These are phyloP conservation scores for Globisporangium heterothallicum DNA, from an alignment of 352 stramenopile species.

Conservation along the genomic window DNA sequence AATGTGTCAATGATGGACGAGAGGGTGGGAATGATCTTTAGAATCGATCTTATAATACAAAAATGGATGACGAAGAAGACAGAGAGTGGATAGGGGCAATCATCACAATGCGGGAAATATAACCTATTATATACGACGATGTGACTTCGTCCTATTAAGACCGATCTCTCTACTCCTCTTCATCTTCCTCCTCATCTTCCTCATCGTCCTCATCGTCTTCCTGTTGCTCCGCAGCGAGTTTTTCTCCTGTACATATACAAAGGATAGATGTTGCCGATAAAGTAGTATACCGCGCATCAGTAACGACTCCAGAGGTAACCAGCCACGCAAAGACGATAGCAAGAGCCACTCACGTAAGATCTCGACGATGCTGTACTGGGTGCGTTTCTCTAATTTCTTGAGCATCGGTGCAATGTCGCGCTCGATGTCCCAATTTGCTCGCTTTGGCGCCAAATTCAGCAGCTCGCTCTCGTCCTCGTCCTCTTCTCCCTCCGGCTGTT, in stretches of 20 bases:
- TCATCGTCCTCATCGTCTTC: constrained; percentile 56
- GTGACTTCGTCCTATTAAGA: too few species aligned
- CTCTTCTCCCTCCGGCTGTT: constrained; percentile 15
- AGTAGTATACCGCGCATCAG: too few species aligned
- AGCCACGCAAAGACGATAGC: neutral
- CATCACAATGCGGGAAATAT: constrained; percentile 56
- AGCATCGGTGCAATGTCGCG: constrained; percentile 83
- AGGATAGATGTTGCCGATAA: too few species aligned
- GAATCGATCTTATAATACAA: too few species aligned
- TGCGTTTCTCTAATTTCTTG: constrained; percentile 82
- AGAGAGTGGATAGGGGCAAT: constrained; percentile 68
- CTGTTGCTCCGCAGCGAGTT: constrained; percentile 68
- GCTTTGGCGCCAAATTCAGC: constrained; percentile 74
- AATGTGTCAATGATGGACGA: constrained; percentile 39
- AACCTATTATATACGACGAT: constrained; percentile 9
- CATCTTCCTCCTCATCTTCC: constrained; percentile 42
- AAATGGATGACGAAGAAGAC: constrained; percentile 37
- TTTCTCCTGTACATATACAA: constrained; percentile 45
- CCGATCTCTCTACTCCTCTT: constrained; percentile 22
- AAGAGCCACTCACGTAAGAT: constrained; percentile 61
- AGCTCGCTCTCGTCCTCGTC: constrained; percentile 60
- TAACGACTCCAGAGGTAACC: neutral
- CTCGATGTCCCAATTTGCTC: constrained; percentile 86
- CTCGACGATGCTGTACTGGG: constrained; percentile 82
- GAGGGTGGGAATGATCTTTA: neutral